Evolutionary conservation across 1,284 basidiomycete genomes (phyloP).

Genomic region (Trametes versicolor): DNA sequence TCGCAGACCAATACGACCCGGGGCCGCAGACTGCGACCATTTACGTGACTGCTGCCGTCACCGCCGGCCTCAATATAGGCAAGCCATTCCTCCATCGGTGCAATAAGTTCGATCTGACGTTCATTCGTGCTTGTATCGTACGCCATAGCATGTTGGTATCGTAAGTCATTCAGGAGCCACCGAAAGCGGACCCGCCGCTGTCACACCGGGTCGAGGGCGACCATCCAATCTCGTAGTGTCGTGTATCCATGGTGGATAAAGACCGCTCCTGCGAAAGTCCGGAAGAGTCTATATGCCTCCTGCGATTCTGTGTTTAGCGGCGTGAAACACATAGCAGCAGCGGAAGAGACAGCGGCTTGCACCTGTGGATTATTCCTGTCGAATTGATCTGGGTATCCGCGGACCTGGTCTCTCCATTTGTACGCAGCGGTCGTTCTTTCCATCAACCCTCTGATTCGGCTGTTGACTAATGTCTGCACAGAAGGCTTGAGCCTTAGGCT

Average conservation of each 20-base stretch:
- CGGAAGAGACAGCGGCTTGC: no score
- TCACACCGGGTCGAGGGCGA: conserved; percentile 7
- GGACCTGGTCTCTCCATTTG: conserved; percentile 11
- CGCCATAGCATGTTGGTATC: neutral
- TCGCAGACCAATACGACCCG: neutral
- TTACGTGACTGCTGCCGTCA: conserved; percentile 1
- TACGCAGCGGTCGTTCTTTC: conserved; percentile 15
- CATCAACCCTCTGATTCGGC: conserved; percentile 9
- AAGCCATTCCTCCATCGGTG: neutral
- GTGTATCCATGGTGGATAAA: conserved; percentile 5
- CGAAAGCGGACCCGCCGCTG: neutral
- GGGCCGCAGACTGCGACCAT: neutral
- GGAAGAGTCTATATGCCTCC: conserved; percentile 13
- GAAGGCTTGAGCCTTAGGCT: neutral
- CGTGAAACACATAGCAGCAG: neutral
- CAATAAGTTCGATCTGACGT: neutral
- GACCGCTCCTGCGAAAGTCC: conserved; percentile 14
- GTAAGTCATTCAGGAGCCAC: neutral
- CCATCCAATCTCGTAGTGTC: conserved; percentile 12
- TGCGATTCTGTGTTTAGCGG: neutral
- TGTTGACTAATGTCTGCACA: neutral
- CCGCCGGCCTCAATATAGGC: neutral
- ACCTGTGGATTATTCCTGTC: conserved; percentile 11
- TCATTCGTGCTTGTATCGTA: neutral
- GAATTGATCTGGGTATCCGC: conserved; percentile 9